Conservation (phyloP, 805 yeast genomes). For the Kodamaea leandrae region DNA sequence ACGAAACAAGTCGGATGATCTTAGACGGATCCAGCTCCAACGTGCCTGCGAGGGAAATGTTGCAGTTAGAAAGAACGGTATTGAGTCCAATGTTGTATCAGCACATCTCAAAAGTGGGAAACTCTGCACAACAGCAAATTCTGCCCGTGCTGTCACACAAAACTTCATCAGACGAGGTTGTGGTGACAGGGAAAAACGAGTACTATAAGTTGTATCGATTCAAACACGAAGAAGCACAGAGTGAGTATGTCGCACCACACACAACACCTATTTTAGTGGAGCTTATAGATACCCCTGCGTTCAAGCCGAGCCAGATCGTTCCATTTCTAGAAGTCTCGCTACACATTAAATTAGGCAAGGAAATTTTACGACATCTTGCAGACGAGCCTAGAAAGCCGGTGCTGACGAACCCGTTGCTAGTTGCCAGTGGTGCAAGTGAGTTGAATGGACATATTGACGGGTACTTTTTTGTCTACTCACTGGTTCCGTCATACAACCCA, state of each 20-base stretch:
- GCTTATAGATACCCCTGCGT: slow-evolving; percentile 72
- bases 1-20: slow-evolving; percentile 16
- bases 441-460: slow-evolving; percentile 76
- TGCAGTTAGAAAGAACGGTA: slow-evolving; percentile 14
- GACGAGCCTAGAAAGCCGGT: slow-evolving; percentile 61
- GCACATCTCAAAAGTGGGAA: slow-evolving; percentile 12
- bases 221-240: slow-evolving; percentile 7
- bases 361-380: slow-evolving; percentile 58
- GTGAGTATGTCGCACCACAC: slow-evolving; percentile 40
- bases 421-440: slow-evolving; percentile 78
- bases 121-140: neutral
- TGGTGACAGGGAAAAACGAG: slow-evolving; percentile 17
- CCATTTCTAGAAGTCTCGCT: slow-evolving; percentile 75
- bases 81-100: slow-evolving; percentile 33
- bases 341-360: slow-evolving; percentile 58
- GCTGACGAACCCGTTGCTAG: slow-evolving; percentile 63
- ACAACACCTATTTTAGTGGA: slow-evolving; percentile 64
- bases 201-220: slow-evolving; percentile 19
- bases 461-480: slow-evolving; percentile 64
- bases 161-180: slow-evolving; percentile 9
- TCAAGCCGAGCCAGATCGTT: slow-evolving; percentile 61
- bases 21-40: slow-evolving; percentile 23
- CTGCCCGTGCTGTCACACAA: neutral
- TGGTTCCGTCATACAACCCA: slow-evolving; percentile 61
- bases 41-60: slow-evolving; percentile 13